A percentile compares a stretch with the other conserved stretches of the same genome.
Evolutionary conservation across 2,329 filamentous ascomycete species (phyloP).

Genomic region (Fusarium euwallaceae): DNA sequence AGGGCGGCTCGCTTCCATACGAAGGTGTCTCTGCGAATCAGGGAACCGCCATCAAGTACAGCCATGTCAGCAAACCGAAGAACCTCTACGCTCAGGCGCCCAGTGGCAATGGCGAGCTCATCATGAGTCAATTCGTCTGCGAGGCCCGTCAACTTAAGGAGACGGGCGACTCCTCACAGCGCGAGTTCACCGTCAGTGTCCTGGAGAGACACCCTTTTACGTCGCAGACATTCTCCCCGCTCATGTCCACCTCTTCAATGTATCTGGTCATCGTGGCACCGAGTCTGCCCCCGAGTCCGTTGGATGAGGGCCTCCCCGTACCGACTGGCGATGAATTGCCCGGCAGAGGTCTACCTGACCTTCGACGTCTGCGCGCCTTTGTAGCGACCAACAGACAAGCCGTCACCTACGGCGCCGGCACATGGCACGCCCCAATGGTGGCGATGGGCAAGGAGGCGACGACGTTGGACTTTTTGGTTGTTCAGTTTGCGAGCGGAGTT

Average conservation of each 20-base stretch:
- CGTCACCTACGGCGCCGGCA: constrained; percentile 91
- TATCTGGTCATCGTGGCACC: constrained; percentile 94
- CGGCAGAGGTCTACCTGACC: constrained; percentile 77
- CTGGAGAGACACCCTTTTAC: constrained; percentile 95
- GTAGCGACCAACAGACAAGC: constrained; percentile 82
- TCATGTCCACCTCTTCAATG: constrained; percentile 65
- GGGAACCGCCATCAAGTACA: constrained; percentile 88
- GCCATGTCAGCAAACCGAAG: constrained; percentile 79
- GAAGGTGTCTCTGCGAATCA: constrained; percentile 80
- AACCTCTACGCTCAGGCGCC: constrained; percentile 79
- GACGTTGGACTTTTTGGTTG: constrained; percentile 87
- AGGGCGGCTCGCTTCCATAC: constrained; percentile 54
- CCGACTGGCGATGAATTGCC: constrained; percentile 59
- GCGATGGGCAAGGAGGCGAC: constrained; percentile 73
- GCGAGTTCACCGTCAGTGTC: constrained; percentile 72
- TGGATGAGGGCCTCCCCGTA: constrained; percentile 45
- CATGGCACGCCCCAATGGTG: constrained; percentile 97
- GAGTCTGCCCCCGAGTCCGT: constrained; percentile 64
- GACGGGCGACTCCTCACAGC: constrained; percentile 18
- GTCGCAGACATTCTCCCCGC: constrained; percentile 90
- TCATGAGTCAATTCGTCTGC: constrained; percentile 93
- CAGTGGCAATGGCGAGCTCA: constrained; percentile 66
- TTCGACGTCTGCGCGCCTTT: constrained; percentile 80
- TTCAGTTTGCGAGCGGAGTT: constrained; percentile 89
- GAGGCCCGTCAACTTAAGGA: constrained; percentile 53